phyloP scores from a whole-genome alignment of 495 filamentous ascomycete genomes.

The Aspergillus cristatus region DNA sequence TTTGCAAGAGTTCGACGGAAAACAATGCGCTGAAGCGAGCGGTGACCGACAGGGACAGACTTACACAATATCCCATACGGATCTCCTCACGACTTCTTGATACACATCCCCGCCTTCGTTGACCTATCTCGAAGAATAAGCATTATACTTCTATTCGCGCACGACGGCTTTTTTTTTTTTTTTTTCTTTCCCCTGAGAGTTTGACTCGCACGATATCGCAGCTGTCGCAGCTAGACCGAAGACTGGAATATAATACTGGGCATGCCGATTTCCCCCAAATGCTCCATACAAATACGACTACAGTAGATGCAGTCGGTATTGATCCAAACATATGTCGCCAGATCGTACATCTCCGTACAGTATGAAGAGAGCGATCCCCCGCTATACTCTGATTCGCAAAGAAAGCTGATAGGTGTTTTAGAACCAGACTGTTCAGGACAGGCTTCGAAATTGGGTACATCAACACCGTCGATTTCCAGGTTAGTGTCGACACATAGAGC shows the following conservation, averaged over 20 bases:
- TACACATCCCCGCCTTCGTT: too few relatives aligned
- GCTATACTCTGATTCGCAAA: neutral
- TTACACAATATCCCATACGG: neutral
- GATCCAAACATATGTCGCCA: neutral
- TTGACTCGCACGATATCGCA: too few relatives aligned
- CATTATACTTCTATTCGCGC: too few relatives aligned
- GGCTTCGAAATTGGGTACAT: neutral
- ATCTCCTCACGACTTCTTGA: neutral
- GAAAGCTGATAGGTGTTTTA: neutral
- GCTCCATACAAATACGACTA: neutral
- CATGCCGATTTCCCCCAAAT: neutral
- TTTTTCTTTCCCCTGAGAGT: too few relatives aligned
- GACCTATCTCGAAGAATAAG: too few relatives aligned
- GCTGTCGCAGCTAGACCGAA: too few relatives aligned
- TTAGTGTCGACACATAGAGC: slow-evolving; percentile 9
- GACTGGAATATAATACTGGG: too few relatives aligned
- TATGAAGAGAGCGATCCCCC: neutral
- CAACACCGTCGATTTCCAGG: slow-evolving; percentile 4
- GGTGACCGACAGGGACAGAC: neutral
- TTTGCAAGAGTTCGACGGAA: too few relatives aligned
- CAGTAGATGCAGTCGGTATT: neutral
- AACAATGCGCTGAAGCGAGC: slow-evolving; percentile 1
- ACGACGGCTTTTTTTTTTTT: too few relatives aligned
- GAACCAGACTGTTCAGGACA: neutral
- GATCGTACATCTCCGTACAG: neutral